Percentiles rank a stretch among this genome's conserved stretches.
phyloP scores from a whole-genome alignment of 2,329 filamentous ascomycete species.

The Aspergillus puulaauensis region DNA sequence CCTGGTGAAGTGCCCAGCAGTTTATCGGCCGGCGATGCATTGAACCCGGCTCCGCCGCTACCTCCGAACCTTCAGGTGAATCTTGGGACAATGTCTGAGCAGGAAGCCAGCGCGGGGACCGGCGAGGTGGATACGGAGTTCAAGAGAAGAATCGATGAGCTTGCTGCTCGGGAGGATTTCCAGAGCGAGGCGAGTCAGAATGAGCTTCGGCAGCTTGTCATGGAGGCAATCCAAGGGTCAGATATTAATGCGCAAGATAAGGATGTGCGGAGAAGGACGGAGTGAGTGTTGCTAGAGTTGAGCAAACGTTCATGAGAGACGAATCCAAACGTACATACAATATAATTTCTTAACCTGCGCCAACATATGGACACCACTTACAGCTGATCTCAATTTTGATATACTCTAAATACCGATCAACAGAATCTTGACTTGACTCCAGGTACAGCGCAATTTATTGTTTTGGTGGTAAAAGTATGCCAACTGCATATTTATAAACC shows the following conservation, averaged over 20 bases:
- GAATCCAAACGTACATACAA: conserved; percentile 2
- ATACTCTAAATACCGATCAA: too few relatives aligned
- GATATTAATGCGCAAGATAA: conserved; percentile 60
- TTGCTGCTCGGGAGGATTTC: conserved; percentile 82
- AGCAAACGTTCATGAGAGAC: background rate
- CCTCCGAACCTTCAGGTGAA: conserved; percentile 77
- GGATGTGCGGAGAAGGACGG: conserved; percentile 63
- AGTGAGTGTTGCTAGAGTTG: conserved; percentile 39
- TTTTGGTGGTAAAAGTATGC: too few relatives aligned
- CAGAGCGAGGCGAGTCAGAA: conserved; percentile 76
- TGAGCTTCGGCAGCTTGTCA: conserved; percentile 73
- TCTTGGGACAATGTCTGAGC: conserved; percentile 69
- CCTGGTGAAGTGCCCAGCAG: conserved; percentile 23
- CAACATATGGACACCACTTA: background rate
- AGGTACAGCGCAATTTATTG: too few relatives aligned
- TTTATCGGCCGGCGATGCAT: conserved; percentile 30
- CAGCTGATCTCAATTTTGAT: too few relatives aligned
- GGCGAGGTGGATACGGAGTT: conserved; percentile 78
- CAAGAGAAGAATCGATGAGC: conserved; percentile 79
- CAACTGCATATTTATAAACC: too few relatives aligned
- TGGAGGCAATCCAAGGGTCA: conserved; percentile 73
- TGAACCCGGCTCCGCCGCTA: conserved; percentile 58
- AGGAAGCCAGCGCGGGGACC: conserved; percentile 54
- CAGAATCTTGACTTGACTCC: too few relatives aligned
- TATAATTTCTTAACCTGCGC: background rate